Evolutionary conservation across 495 filamentous ascomycete species (phyloP), one percentile per base, ranked within the genome.

Genomic region (Penicillium tannophilum): DNA sequence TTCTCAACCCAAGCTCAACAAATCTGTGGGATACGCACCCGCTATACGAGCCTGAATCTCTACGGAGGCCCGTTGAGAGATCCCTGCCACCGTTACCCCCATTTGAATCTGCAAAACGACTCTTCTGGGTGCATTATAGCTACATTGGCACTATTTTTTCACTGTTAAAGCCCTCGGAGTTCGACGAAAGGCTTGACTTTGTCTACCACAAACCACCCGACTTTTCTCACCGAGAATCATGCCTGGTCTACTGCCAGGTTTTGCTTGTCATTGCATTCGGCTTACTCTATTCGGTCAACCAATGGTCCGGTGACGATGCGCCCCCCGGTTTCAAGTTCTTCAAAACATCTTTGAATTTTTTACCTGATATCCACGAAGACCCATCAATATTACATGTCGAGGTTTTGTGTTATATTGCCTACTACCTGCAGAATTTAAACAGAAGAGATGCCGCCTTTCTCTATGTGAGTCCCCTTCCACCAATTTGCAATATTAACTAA

Each of bases 141-240:
- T 82, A 79, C 54, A 79, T 82, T 36, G 79, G 79, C n/a, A 80
- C 79, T 30, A 82, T 82, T 33, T 82, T 82, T 48, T 78, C 77
- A 20, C 67, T 82, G 9, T 76, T 78, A 19, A 68, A 77, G 9
- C 77, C 79, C 0, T 44, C 47, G n/a, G 60, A 72, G 49, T 80
- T 80, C 43, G 77, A 82, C 56, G 65, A 68, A 24, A 69, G 76
- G 33, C 70, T 82, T 8, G 41, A 72, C 9, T 58, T 67, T 28
- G 75, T 78, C 11, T 80, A 78, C 45, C 54, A 72, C 28, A 67
- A 70, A 45, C 70, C 70, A 4, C 65, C 66, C 0, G 72, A 76
- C 36, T 67, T 74, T 28, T 70, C 68, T 4, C 64, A 67, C 19
- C 66, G 67, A 3, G 72, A 75, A 46, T 69, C 71, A 39, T 72